Evolutionary conservation across 257 asterid species (phyloP).

Genomic region (Gentiana dahurica): DNA sequence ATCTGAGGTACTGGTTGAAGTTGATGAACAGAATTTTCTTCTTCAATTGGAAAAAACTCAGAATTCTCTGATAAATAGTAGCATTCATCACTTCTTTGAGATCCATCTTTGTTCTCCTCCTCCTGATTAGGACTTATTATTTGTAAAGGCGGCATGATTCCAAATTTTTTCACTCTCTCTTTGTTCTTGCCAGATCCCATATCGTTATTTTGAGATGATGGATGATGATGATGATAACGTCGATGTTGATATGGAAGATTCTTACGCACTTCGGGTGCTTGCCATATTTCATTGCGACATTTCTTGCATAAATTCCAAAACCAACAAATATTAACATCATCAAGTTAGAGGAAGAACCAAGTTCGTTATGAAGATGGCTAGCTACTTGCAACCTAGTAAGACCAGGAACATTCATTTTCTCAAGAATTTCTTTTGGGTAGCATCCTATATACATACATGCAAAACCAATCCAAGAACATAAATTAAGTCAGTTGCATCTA

Average conservation of each 20-base stretch:
- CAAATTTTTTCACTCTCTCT: neutral
- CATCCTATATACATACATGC: constrained; percentile 10
- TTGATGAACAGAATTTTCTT: too few species aligned
- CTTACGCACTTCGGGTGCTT: constrained; percentile 1
- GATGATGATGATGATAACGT: too few species aligned
- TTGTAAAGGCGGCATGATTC: constrained; percentile 10
- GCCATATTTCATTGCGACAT: constrained; percentile 23
- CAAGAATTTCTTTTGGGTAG: constrained; percentile 18
- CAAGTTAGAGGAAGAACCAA: too few species aligned
- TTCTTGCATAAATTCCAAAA: constrained; percentile 4
- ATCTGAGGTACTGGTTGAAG: too few species aligned
- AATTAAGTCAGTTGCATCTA: too few species aligned
- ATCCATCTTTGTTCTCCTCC: neutral
- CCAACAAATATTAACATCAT: neutral
- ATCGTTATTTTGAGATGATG: neutral
- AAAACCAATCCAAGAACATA: neutral
- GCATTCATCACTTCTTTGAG: too few species aligned
- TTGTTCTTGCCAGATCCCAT: neutral
- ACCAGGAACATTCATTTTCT: constrained; percentile 17
- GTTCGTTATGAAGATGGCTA: constrained; percentile 17
- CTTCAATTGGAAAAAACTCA: neutral
- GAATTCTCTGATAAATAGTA: neutral
- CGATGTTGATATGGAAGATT: neutral
- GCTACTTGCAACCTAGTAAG: constrained; percentile 32
- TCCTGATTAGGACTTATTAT: neutral